Conservation (phyloP, 1,284 basidiomycete species). For the Boletus semigastroideus region DNA sequence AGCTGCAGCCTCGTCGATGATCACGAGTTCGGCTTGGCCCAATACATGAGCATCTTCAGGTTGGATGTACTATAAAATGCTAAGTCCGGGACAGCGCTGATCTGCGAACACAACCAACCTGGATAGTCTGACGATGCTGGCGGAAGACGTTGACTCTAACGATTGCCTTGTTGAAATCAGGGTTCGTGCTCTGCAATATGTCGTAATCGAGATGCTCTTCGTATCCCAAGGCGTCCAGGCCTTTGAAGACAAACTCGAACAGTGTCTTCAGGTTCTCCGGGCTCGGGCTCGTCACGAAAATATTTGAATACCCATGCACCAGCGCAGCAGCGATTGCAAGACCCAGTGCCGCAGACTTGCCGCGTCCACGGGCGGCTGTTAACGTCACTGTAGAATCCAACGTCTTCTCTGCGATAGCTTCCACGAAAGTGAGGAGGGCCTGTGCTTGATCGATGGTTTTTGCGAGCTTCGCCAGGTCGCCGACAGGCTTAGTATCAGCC, state of each 20-base stretch:
- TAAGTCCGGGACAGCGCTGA: not conserved
- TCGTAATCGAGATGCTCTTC: constrained; percentile 99
- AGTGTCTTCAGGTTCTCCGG: constrained; percentile 97
- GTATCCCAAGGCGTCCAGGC: constrained; percentile 91
- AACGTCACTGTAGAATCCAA: constrained; percentile 94
- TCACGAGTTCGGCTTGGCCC: constrained; percentile 95
- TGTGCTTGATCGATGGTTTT: constrained; percentile 94
- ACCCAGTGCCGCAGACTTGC: constrained; percentile 96
- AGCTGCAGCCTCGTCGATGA: constrained; percentile 98
- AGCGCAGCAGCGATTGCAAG: constrained; percentile 92
- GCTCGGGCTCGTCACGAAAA: constrained; percentile 97
- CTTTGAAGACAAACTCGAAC: constrained; percentile 99
- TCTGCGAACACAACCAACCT: constrained; percentile 48
- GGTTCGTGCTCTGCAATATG: constrained; percentile 90
- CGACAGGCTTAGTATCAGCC: constrained; percentile 84
- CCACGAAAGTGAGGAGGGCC: constrained; percentile 89
- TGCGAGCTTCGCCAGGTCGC: constrained; percentile 88
- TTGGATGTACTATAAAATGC: constrained; percentile 79
- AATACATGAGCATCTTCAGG: constrained; percentile 97
- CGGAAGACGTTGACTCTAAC: constrained; percentile 96
- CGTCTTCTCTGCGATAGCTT: constrained; percentile 90
- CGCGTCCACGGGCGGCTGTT: constrained; percentile 93
- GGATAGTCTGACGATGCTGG: constrained; percentile 91
- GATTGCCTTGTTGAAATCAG: constrained; percentile 94
- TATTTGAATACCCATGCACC: constrained; percentile 95